Base-by-base conservation (phyloP, 352 stramenopile genomes). In the Pythium sukuiense region DNA sequence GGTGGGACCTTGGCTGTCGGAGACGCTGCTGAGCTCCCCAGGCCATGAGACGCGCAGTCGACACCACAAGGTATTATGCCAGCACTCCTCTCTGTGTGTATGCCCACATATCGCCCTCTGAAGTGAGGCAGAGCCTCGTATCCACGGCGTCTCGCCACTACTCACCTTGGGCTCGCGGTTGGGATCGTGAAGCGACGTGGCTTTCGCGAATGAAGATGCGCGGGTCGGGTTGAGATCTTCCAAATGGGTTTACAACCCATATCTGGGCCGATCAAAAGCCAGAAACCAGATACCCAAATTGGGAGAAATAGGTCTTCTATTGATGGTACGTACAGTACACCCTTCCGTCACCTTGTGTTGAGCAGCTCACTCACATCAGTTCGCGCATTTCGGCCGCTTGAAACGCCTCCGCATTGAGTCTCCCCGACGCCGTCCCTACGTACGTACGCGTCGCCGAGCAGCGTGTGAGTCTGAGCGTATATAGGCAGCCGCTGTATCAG, bases 261-360 rank as follows among this genome's bases (percentile, higher is more conserved):
- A 48, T 26, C 41, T 18, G 41, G 16, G 5, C 18, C 41, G 6
- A 48, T 48, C 41, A 9, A 26, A 61, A 39, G 33, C 55, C 55
- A 61, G 55, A 61, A 61, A 52, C 55, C 55, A 61, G 55, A 61
- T 49, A 52, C 39, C 35, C 29, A 61, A 30, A 61, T 26, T 24
- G 35, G 35, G 55, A 49, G 26, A 27, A 61, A 32, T n/a, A 4
- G 24, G 55, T 30, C 55, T 61, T 61, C 20, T 61, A 61, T 41
- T 61, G 13, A 4, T 5, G 39, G 35, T 13, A 0, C 6, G 4
- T n/a, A 52, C 55, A 35, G 55, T 61, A 61, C 35, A 16, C 26
- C 37, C 2, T 1, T 18, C 30, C 6, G 41, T 26, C 41, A 26
- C 41, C 41, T 5, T 48, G 24, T 43, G 37, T 18, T 48, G 41